These are phyloP conservation scores for Candida ascalaphidarum DNA, from an alignment of 805 yeast species.

Conservation along the genomic window DNA sequence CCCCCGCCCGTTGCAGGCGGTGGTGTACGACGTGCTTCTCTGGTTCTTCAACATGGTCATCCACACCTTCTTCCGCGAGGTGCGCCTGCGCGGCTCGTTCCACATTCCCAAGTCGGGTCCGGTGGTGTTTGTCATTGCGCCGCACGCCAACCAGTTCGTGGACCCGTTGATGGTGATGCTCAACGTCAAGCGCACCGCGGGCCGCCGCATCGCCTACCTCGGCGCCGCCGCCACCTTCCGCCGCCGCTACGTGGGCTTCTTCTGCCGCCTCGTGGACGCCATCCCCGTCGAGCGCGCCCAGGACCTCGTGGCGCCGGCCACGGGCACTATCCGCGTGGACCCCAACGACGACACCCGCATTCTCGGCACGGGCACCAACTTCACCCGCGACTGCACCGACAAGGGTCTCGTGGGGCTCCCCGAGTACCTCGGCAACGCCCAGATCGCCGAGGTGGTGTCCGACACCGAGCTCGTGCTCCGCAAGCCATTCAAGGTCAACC, in stretches of 20 bases:
- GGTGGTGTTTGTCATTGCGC: slow-evolving; percentile 32
- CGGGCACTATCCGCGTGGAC: slow-evolving; percentile 19
- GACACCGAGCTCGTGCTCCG: slow-evolving; percentile 19
- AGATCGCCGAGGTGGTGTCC: slow-evolving; percentile 19
- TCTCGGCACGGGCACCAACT: slow-evolving; percentile 25
- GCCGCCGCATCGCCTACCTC: slow-evolving; percentile 25
- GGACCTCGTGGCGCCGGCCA: slow-evolving; percentile 20
- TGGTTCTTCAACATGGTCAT: slow-evolving; percentile 24
- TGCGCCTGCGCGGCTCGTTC: slow-evolving; percentile 27
- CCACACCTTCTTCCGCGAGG: slow-evolving; percentile 34
- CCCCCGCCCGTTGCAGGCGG: slow-evolving; percentile 18
- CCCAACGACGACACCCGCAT: slow-evolving; percentile 10
- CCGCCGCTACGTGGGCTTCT: slow-evolving; percentile 20
- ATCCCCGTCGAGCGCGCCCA: slow-evolving; percentile 37
- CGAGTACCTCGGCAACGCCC: slow-evolving; percentile 24
- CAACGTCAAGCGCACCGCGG: slow-evolving; percentile 19
- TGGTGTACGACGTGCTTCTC: slow-evolving; percentile 24
- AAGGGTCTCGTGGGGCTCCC: slow-evolving; percentile 32
- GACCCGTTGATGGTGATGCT: slow-evolving; percentile 32
- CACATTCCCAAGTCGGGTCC: slow-evolving; percentile 30
- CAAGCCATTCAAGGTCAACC: slow-evolving; percentile 14
- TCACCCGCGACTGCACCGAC: slow-evolving; percentile 21
- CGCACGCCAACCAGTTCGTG: slow-evolving; percentile 35
- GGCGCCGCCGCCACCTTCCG: slow-evolving; percentile 30
- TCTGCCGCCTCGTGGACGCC: slow-evolving; percentile 23